Base-by-base conservation (phyloP, 306 rosid genomes). In the Castanopsis chinensis region DNA sequence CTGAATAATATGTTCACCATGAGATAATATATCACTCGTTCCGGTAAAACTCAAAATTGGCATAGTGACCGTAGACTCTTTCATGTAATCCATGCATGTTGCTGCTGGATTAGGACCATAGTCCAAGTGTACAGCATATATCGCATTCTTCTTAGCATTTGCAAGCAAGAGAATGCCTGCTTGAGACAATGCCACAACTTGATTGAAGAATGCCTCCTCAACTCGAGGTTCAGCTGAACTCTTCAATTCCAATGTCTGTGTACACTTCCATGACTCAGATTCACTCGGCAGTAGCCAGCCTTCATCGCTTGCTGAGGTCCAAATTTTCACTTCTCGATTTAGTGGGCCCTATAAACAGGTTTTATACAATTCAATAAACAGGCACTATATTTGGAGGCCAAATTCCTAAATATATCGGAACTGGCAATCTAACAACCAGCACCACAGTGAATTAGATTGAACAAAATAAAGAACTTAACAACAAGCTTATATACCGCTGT, bases 121-220 rank as follows among this genome's bases (percentile, higher is more conserved):
- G 64, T 90, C 98, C 59, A 93, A 68, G 86, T 96, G 99, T 71
- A 90, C 90, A 51, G 96, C 98, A 89, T 96, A 96, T 79, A 96
- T 96, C 76, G 99, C 98, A 87, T 96, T 96, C 91, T 89, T 96
- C 90, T 96, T 93, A 53, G 99, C 98, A 93, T 96, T 96, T 79
- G 98, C 99, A 89, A 96, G 90, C 79, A 96, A 83, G 72, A 96
- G 94, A 86, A 96, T 96, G 75, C 99, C 98, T 82, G 97, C 97
- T 81, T 90, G 92, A 71, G 99, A 81, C 82, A 96, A 80, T 61
- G 96, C 93, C 58, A 86, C 92, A 73, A 96, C 93, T 89, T 96
- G 99, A 85, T 96, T 96, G 81, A 96, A 96, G 87, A 96, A 93
- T 60, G 98, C 96, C 68, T 89, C 97, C 86, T 89, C 96, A 61